Percentiles rank a stretch among this genome's conserved stretches.
phyloP scores from a whole-genome alignment of 768 basidiomycete species.

The Scleroderma citrinum region DNA sequence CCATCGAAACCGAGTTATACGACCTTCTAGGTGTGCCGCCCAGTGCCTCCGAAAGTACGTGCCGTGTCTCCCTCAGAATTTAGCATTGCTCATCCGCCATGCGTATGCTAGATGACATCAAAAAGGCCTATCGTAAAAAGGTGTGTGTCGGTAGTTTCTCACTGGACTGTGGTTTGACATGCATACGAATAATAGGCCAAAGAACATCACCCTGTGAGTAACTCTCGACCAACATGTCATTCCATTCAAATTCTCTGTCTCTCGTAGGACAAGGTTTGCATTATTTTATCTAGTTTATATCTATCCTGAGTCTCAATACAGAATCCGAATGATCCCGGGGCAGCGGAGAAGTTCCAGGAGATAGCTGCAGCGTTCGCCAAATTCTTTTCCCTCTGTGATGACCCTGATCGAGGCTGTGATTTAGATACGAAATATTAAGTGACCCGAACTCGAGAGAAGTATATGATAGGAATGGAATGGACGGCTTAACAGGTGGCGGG shows the following conservation, averaged over 20 bases:
- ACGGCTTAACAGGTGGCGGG: conserved; percentile 49
- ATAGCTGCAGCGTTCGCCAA: conserved; percentile 76
- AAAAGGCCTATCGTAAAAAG: conserved; percentile 92
- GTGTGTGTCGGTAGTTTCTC: conserved; percentile 34
- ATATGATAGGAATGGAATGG: conserved; percentile 74
- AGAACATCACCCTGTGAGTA: conserved; percentile 76
- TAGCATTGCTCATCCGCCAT: conserved; percentile 7
- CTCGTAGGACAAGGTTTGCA: conserved; percentile 62
- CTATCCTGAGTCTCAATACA: conserved; percentile 23
- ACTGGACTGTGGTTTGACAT: conserved; percentile 9
- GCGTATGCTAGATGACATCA: conserved; percentile 77
- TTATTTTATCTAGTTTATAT: background rate
- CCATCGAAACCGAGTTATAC: conserved; percentile 76
- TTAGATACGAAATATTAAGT: conserved; percentile 77
- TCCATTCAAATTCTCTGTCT: conserved; percentile 2
- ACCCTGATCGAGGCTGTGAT: conserved; percentile 7
- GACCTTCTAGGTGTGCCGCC: conserved; percentile 74
- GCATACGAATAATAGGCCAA: conserved; percentile 65
- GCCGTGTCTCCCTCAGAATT: background rate
- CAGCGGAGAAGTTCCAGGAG: conserved; percentile 80
- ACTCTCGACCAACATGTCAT: background rate
- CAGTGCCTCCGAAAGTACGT: conserved; percentile 64
- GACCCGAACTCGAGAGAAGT: conserved; percentile 60
- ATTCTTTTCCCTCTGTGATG: conserved; percentile 1
- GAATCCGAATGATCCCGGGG: conserved; percentile 87